A percentile compares a stretch with the other conserved stretches of the same genome.
phyloP scores from a whole-genome alignment of 2,329 filamentous ascomycete species.

The Ceratocystis albifundus region DNA sequence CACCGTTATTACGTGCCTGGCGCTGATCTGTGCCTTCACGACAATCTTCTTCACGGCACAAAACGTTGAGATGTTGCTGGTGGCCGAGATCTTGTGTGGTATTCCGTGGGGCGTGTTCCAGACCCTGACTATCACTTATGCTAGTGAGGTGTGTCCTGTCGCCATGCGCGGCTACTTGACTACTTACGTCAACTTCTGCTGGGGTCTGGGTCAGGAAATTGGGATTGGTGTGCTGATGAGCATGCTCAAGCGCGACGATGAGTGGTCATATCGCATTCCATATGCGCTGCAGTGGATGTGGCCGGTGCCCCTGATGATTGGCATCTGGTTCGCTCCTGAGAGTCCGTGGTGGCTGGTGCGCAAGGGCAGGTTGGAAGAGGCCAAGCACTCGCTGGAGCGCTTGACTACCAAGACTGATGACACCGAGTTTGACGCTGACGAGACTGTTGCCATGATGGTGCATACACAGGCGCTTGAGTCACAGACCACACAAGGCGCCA shows the following conservation, averaged over 20 bases:
- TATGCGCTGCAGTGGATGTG: slow-evolving; percentile 70
- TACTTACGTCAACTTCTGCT: slow-evolving; percentile 67
- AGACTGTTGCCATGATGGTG: slow-evolving; percentile 85
- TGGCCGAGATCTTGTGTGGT: slow-evolving; percentile 52
- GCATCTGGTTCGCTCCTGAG: slow-evolving; percentile 57
- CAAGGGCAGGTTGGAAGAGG: slow-evolving; percentile 50
- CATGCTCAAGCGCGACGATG: slow-evolving; percentile 52
- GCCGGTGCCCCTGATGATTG: slow-evolving; percentile 55
- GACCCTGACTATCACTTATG: slow-evolving; percentile 51
- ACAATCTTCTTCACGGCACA: slow-evolving; percentile 54
- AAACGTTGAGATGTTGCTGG: slow-evolving; percentile 46
- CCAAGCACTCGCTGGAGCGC: slow-evolving; percentile 53
- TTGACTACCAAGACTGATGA: slow-evolving; percentile 52
- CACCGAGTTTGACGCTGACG: slow-evolving; percentile 65
- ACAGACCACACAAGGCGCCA: slow-evolving; percentile 59
- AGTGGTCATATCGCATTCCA: slow-evolving; percentile 60
- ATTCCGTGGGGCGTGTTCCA: slow-evolving; percentile 53
- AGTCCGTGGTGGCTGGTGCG: slow-evolving; percentile 69
- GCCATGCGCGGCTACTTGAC: slow-evolving; percentile 60
- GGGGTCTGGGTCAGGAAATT: slow-evolving; percentile 63
- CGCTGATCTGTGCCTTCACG: slow-evolving; percentile 45
- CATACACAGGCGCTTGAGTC: slow-evolving; percentile 75
- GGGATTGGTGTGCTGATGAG: slow-evolving; percentile 61
- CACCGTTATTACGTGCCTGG: slow-evolving; percentile 49
- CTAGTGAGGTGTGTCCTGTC: slow-evolving; percentile 61